phyloP scores from a whole-genome alignment of 108 stramenopile genomes.

The Fragilaria radians region DNA sequence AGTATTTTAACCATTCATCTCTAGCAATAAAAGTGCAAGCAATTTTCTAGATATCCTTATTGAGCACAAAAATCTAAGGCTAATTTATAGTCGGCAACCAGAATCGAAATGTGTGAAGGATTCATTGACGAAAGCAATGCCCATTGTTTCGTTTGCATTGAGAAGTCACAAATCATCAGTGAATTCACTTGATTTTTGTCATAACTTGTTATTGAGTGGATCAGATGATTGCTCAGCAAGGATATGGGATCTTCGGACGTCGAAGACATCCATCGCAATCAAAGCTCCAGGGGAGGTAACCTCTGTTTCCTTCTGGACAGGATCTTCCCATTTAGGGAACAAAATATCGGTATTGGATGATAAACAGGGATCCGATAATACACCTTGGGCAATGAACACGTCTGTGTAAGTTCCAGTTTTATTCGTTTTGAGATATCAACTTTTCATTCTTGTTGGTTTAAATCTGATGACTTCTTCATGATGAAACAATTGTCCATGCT shows the following conservation, averaged over 20 bases:
- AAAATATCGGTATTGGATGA: too few species aligned
- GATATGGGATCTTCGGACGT: constrained; percentile 62
- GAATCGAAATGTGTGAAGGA: too few species aligned
- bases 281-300: constrained; percentile 36
- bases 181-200: not conserved
- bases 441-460: too few species aligned
- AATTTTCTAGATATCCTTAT: too few species aligned
- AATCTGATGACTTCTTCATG: too few species aligned
- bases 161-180: not conserved
- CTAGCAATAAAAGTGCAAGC: too few species aligned
- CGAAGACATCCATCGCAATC: constrained; percentile 44
- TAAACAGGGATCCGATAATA: constrained; percentile 14
- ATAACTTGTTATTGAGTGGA: constrained; percentile 53
- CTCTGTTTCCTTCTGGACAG: constrained; percentile 59
- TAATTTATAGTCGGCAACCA: too few species aligned
- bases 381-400: constrained; percentile 14
- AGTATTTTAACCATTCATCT: too few species aligned
- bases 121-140: not conserved
- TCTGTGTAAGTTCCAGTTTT: constrained; percentile 15
- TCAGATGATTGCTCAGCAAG: constrained; percentile 78
- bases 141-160: not conserved
- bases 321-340: too few species aligned
- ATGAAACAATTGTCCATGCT: too few species aligned
- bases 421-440: too few species aligned
- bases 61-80: too few species aligned